Conservation (phyloP, 148 eudicot species). For the Fagopyrum esculentum region DNA sequence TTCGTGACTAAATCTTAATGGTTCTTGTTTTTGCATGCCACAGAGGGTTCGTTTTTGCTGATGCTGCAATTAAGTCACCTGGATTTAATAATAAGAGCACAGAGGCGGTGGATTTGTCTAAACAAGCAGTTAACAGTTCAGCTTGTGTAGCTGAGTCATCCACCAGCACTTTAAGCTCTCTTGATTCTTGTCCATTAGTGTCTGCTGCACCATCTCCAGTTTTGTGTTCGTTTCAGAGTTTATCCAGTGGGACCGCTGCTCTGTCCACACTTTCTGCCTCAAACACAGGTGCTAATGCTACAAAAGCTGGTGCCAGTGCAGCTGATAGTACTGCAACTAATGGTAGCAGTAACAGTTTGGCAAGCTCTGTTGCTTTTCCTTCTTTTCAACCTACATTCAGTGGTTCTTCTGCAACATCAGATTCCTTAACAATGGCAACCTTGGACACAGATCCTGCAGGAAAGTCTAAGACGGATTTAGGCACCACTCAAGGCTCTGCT, state of each 20-base stretch:
- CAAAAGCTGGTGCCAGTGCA: slow-evolving; percentile 19
- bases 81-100: slow-evolving; percentile 23
- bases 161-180: slow-evolving; percentile 15
- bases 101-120: slow-evolving; percentile 19
- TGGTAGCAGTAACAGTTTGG: neutral
- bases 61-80: slow-evolving; percentile 18
- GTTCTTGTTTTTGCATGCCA: slow-evolving; percentile 10
- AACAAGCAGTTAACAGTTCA: slow-evolving; percentile 20
- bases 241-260: slow-evolving; percentile 24
- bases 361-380: slow-evolving; percentile 7
- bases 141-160: slow-evolving; percentile 21
- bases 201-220: slow-evolving; percentile 20
- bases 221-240: slow-evolving; percentile 23
- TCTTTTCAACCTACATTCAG: slow-evolving; percentile 16
- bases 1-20: neutral
- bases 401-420: slow-evolving; percentile 23
- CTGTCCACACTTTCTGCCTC: neutral
- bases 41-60: slow-evolving; percentile 26
- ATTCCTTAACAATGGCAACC: slow-evolving; percentile 19
- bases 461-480: slow-evolving; percentile 21
- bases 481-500: slow-evolving; percentile 22
- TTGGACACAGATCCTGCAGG: slow-evolving; percentile 18
- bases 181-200: slow-evolving; percentile 21
- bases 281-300: slow-evolving; percentile 1
- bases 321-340: slow-evolving; percentile 5